Conservation (phyloP, 805 yeast genomes). For the Yamadazyma sp. region DNA sequence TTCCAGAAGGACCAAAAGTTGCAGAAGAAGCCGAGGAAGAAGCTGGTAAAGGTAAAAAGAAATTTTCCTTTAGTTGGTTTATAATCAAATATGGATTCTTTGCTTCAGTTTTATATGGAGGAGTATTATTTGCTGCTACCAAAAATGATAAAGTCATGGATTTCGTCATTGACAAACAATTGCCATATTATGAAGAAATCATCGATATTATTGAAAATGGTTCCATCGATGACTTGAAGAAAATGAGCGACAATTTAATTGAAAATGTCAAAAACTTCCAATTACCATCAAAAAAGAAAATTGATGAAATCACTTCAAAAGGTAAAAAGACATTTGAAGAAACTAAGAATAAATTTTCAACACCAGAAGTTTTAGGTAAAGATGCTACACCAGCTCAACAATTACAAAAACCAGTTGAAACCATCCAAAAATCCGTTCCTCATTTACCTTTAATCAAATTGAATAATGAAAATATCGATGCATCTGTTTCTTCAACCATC, state of each 20-base stretch:
- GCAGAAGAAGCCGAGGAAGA: constrained; percentile 13
- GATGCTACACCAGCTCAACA: constrained; percentile 37
- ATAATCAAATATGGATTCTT: constrained; percentile 27
- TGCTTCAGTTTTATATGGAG: constrained; percentile 33
- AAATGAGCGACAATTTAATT: constrained; percentile 16
- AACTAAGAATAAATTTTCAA: constrained; percentile 30
- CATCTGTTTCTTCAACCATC: constrained; percentile 31
- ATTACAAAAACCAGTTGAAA: constrained; percentile 40
- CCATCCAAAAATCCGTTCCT: constrained; percentile 25
- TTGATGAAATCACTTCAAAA: constrained; percentile 29
- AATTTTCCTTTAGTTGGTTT: constrained; percentile 28
- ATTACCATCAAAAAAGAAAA: constrained; percentile 29
- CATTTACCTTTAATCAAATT: constrained; percentile 34
- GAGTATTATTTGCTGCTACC: constrained; percentile 38
- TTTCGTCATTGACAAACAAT: constrained; percentile 40
- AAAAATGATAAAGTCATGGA: constrained; percentile 43
- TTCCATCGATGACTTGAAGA: constrained; percentile 28
- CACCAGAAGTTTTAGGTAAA: constrained; percentile 1
- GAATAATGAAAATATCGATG: constrained; percentile 25
- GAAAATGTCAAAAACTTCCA: constrained; percentile 18
- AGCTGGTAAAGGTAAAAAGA: too few relatives aligned
- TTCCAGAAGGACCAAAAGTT: not conserved
- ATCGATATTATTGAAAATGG: constrained; percentile 37
- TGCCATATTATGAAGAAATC: constrained; percentile 41
- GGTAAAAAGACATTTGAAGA: constrained; percentile 35